Percentiles rank a stretch among this genome's conserved stretches.
Evolutionary conservation across 1,284 basidiomycete species (phyloP).

Genomic region (Ustilago cynodontis): DNA sequence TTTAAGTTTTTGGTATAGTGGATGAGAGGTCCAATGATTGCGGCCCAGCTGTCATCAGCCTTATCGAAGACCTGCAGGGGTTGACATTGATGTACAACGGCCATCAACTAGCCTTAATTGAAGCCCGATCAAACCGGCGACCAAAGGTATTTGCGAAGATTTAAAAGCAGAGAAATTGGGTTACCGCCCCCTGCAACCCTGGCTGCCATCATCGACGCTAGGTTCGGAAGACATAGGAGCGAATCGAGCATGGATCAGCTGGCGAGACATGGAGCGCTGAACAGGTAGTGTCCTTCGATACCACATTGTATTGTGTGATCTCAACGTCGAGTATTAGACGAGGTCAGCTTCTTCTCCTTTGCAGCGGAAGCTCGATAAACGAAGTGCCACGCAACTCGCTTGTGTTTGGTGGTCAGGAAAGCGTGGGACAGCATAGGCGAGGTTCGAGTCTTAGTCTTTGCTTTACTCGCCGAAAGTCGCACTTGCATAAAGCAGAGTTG

Average conservation of each 20-base stretch:
- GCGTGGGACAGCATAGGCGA: conserved; percentile 13
- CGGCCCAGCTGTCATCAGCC: no score
- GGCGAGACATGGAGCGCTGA: not conserved
- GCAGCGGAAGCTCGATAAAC: conserved; percentile 6
- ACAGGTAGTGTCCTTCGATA: no score
- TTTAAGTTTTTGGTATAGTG: no score
- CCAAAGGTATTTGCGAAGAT: not conserved
- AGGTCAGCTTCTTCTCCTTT: not conserved
- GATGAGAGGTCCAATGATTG: no score
- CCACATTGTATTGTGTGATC: not conserved
- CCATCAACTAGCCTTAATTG: no score
- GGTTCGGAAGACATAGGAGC: not conserved
- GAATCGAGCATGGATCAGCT: not conserved
- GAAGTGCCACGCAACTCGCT: conserved; percentile 12
- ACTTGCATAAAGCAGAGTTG: not conserved
- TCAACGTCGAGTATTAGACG: not conserved
- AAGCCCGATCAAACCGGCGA: no score
- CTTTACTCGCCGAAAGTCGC: no score
- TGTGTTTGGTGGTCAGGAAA: not conserved
- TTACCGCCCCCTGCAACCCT: not conserved
- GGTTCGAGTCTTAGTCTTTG: not conserved
- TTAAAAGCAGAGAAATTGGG: not conserved
- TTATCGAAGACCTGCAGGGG: no score
- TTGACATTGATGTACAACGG: no score
- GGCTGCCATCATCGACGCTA: not conserved